Evolutionary conservation across 73 alveolate species (phyloP).

Genomic region (Breviolum minutum): DNA sequence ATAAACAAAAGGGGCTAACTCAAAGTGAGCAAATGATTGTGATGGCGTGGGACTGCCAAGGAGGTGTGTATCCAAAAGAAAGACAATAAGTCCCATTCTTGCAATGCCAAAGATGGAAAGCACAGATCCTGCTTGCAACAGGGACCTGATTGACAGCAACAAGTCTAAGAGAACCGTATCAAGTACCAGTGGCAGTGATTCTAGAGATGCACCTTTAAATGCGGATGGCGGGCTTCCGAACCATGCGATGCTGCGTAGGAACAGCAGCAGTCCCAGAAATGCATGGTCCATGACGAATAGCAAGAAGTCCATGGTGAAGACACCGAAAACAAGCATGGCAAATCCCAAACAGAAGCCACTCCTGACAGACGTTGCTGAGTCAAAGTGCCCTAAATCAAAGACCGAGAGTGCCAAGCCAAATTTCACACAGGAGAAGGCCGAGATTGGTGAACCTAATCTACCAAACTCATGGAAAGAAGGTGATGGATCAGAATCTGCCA

Average conservation of each 20-base stretch:
- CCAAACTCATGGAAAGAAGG: neutral
- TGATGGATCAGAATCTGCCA: neutral
- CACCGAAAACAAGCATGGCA: neutral
- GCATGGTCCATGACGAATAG: neutral
- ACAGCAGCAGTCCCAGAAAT: neutral
- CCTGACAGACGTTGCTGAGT: neutral
- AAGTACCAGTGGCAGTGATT: neutral
- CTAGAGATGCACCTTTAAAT: neutral
- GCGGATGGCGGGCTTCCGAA: neutral
- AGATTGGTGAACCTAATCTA: neutral
- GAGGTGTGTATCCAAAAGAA: neutral
- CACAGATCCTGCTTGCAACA: neutral
- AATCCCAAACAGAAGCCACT: neutral
- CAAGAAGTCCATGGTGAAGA: neutral
- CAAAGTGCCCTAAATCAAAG: slow-evolving; percentile 3
- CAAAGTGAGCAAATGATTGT: neutral
- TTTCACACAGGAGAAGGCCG: neutral
- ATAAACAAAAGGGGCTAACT: neutral
- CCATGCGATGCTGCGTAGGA: neutral
- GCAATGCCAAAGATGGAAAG: slow-evolving; percentile 26
- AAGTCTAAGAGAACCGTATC: neutral
- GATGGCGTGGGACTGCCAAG: neutral
- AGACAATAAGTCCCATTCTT: neutral
- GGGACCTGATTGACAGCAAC: neutral
- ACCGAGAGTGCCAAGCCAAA: neutral